phyloP scores from a whole-genome alignment of 2,329 filamentous ascomycete species.

The Stagonosporopsis vannaccii region DNA sequence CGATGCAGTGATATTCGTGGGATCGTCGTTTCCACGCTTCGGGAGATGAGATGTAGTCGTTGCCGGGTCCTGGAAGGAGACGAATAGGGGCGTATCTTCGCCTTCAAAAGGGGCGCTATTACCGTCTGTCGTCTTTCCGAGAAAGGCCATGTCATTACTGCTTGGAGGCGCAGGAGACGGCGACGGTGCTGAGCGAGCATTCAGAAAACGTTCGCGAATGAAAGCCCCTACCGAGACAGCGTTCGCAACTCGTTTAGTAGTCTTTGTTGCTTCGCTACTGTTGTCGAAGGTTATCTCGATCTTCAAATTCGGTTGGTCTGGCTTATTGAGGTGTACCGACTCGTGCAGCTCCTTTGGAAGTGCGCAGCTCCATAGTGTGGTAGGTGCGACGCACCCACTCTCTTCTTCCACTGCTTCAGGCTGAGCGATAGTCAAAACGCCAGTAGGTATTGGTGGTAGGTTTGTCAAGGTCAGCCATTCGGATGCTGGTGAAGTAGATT shows the following conservation, averaged over 20 bases:
- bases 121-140: conserved; percentile 85
- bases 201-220: conserved; percentile 40
- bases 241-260: conserved; percentile 66
- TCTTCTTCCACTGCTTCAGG: conserved; percentile 71
- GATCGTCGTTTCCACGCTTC: conserved; percentile 46
- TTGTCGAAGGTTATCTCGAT: conserved; percentile 74
- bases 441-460: conserved; percentile 86
- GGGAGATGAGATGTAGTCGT: conserved; percentile 37
- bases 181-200: conserved; percentile 40
- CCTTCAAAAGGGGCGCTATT: conserved; percentile 76
- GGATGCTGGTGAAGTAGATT: conserved; percentile 42
- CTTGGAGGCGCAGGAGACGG: conserved; percentile 66
- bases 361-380: conserved; percentile 85
- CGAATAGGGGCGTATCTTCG: conserved; percentile 88
- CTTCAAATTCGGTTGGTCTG: conserved; percentile 78
- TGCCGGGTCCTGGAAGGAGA: conserved; percentile 68
- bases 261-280: conserved; percentile 50
- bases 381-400: conserved; percentile 73
- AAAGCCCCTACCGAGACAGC: conserved; percentile 53
- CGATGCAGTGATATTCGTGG: conserved; percentile 56
- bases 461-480: conserved; percentile 85
- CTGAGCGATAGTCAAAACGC: conserved; percentile 78
- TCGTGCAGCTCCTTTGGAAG: conserved; percentile 79
- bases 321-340: conserved; percentile 66
- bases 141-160: conserved; percentile 77